These are phyloP conservation scores for Termitomyces sp. DNA, from an alignment of 1,284 basidiomycete genomes.

Conservation along the genomic window DNA sequence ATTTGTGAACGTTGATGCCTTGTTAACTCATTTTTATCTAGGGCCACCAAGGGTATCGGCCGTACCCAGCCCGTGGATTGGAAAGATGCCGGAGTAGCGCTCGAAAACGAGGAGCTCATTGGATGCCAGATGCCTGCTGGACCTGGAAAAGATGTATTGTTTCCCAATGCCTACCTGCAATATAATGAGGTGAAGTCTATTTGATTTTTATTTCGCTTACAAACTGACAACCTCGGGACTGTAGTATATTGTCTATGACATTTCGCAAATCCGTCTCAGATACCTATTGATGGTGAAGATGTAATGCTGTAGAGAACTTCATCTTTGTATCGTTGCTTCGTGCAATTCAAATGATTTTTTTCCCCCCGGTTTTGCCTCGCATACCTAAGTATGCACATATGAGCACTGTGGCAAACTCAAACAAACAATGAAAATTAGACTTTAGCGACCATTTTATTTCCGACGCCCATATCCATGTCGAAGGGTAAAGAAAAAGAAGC, in stretches of 20 bases:
- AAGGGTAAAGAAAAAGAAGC: constrained; percentile 19
- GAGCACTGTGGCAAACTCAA: neutral
- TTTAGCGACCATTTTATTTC: neutral
- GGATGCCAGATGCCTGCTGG: constrained; percentile 60
- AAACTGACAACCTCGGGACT: neutral
- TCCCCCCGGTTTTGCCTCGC: neutral
- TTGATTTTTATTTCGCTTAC: neutral
- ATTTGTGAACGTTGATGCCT: neutral
- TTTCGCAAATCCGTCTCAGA: constrained; percentile 37
- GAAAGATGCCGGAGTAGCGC: constrained; percentile 54
- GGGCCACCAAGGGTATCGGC: constrained; percentile 53
- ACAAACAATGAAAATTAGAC: constrained; percentile 4
- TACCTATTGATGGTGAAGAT: constrained; percentile 41
- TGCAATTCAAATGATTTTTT: neutral
- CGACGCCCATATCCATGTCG: constrained; percentile 8
- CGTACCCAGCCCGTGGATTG: constrained; percentile 47
- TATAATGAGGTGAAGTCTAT: constrained; percentile 47
- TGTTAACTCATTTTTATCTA: constrained; percentile 18
- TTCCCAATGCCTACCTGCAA: constrained; percentile 30
- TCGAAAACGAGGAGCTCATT: constrained; percentile 44
- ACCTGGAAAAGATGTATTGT: constrained; percentile 30
- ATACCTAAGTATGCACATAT: too few species aligned
- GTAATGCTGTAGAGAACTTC: constrained; percentile 14
- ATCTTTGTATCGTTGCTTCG: neutral
- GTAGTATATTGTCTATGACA: constrained; percentile 41